Evolutionary conservation across 169 alveolate genomes (phyloP), one percentile per base, ranked within the genome.

Genomic region (Plasmodium gaboni): DNA sequence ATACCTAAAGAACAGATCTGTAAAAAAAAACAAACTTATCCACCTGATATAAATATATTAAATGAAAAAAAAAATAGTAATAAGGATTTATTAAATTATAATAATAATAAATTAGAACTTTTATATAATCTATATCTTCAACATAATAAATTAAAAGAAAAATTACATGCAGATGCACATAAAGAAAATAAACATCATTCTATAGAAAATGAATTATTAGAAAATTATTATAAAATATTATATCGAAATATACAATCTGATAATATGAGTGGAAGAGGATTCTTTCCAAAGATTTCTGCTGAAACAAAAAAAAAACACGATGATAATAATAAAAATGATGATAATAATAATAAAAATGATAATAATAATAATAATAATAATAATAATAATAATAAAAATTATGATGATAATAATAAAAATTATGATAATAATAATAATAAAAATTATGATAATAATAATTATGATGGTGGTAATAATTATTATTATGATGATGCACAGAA

Each of bases 61-160:
- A 76, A 76, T 13, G n/a, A 59, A 59, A n/a, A 76, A 76, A 28
- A 61, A n/a, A n/a, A 69, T 51, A 46, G 57, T 38, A 38, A 38
- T 38, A 38, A 38, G 46, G 46, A 38, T 38, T 38, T 38, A 38
- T 9, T 38, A 38, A 38, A 38, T 38, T 38, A 38, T 38, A 38
- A 64, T 13, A 10, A 57, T 3, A 76, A 44, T 28, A 61, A 76
- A 22, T 69, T 76, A 48, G 89, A 76, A 26, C 8, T 76, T 7
- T 57, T 76, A 4, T 76, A 76, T 57, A 76, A 76, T 6, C 4
- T 76, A 6, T 76, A 76, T 59, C 44, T 76, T 0, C 70, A 64
- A 53, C 44, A 50, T 10, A 38, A 53, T 0, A 44, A 28, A 50
- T 46, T 60, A 32, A 71, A 26, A 26, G 50, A 28, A 26, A 50